phyloP scores from a whole-genome alignment of 2,329 filamentous ascomycete species.

The Penicillium expansum region DNA sequence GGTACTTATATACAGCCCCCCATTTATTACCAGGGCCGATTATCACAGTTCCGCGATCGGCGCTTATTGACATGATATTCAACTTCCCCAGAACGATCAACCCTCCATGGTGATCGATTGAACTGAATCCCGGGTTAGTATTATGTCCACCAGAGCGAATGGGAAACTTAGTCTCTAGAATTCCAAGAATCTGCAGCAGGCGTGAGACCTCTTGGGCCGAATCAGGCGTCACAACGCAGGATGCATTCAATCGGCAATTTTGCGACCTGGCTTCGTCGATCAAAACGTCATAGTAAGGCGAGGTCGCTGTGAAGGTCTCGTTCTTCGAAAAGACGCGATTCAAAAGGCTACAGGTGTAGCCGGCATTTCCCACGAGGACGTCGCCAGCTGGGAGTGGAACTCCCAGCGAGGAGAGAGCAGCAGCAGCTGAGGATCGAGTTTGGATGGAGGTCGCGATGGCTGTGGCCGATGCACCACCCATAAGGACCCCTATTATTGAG shows the following conservation, averaged over 20 bases:
- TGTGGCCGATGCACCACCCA: neutral
- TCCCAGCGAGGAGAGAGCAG: neutral
- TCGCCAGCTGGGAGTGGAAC: neutral
- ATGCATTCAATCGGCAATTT: neutral
- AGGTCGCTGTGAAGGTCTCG: neutral
- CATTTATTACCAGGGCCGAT: neutral
- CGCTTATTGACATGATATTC: neutral
- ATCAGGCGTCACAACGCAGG: neutral
- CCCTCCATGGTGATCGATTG: neutral
- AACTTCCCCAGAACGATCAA: neutral
- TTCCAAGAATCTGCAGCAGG: neutral
- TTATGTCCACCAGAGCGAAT: neutral
- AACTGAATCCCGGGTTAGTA: neutral
- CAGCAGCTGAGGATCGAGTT: neutral
- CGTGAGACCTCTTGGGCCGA: neutral
- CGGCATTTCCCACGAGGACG: neutral
- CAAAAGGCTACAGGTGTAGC: neutral
- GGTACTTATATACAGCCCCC: neutral
- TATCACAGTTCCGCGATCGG: neutral
- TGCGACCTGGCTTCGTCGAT: neutral
- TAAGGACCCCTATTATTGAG: neutral
- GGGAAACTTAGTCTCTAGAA: neutral
- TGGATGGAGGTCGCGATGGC: neutral
- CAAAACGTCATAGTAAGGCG: neutral
- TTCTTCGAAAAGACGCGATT: neutral